A percentile compares a stretch with the other conserved stretches of the same genome.
These are phyloP conservation scores for Eutypa lata DNA, from an alignment of 2,329 filamentous ascomycete genomes.

Conservation along the genomic window DNA sequence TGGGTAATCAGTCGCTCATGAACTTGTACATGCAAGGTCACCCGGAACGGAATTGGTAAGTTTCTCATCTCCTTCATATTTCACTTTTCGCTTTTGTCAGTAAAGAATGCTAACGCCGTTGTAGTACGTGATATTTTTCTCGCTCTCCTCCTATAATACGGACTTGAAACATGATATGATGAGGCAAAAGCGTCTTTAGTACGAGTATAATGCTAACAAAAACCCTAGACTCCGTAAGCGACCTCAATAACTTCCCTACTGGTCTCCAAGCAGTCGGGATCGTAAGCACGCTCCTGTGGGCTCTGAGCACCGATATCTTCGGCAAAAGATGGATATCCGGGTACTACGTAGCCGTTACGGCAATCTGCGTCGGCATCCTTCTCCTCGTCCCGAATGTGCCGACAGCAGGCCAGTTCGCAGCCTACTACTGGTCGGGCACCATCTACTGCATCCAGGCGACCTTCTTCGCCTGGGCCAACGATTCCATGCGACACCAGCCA, in stretches of 20 bases:
- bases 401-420: slow-evolving; percentile 2
- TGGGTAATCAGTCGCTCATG: slow-evolving; percentile 7
- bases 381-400: slow-evolving; percentile 6
- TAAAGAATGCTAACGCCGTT: not conserved
- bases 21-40: slow-evolving; percentile 4
- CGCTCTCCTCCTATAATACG: too few relatives aligned
- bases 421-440: slow-evolving; percentile 9
- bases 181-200: too few relatives aligned
- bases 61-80: not conserved
- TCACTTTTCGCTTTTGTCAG: not conserved
- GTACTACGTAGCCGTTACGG: slow-evolving; percentile 1
- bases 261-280: slow-evolving; percentile 7
- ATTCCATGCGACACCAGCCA: slow-evolving; percentile 6
- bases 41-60: slow-evolving; percentile 6
- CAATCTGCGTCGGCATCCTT: slow-evolving; percentile 3
- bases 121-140: not conserved
- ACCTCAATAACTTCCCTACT: slow-evolving; percentile 9
- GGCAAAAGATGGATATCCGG: not conserved
- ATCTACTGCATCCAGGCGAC: slow-evolving; percentile 5
- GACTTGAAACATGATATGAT: too few relatives aligned
- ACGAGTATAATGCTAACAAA: not conserved
- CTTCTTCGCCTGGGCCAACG: slow-evolving; percentile 9
- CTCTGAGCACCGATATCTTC: slow-evolving; percentile 6
- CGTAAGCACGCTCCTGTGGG: slow-evolving; percentile 6
- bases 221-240: slow-evolving; percentile 2